Base-by-base conservation (phyloP, 2,329 filamentous ascomycete genomes). In the Sarocladiaceae sp. region DNA sequence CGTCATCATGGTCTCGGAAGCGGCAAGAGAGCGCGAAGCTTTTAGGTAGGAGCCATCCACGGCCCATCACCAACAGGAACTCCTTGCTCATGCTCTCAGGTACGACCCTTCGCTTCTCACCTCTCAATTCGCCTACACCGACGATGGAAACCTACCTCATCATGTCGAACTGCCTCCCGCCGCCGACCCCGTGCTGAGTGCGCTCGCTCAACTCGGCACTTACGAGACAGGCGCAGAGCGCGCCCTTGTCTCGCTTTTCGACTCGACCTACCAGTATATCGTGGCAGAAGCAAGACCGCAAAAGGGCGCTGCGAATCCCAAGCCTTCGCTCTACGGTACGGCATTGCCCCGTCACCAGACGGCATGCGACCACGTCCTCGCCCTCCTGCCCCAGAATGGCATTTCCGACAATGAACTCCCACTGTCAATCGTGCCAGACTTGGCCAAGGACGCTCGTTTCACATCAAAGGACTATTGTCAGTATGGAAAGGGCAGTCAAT, bases 191-290 rank as follows among this genome's bases (percentile, higher is more conserved):
- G 65, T 62, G 33, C 63, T 79, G 31, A 75, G 70, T 2, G 68
- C 70, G 2, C 71, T 77, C 46, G 74, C 75, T 22, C 75, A 79
- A 57, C 64, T 78, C 23, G 74, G 66, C 2, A 66, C 70, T 15
- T 61, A 72, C 39, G 66, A 72, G 5, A 61, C 78, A 7, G 64
- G 69, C 13, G 65, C 64, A 4, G 59, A 66, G 20, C 69, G 74
- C 36, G 64, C 66, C 22, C 54, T 77, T n/a, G 67, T 79, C 47
- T 78, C 75, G 2, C 63, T 79, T 20, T 77, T 79, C 53, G 75
- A 76, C 58, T 63, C 63, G 4, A 63, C 64, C 8, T 58, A 67
- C 51, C 74, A 79, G 55, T 67, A 77, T 51, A 62, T 78, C 23
- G 60, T 79, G n/a, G 73, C 74, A 42, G 75, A 79, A 55, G 72